These are phyloP conservation scores for Trichoderma harzianum DNA, from an alignment of 2,329 filamentous ascomycete species.

Conservation along the genomic window DNA sequence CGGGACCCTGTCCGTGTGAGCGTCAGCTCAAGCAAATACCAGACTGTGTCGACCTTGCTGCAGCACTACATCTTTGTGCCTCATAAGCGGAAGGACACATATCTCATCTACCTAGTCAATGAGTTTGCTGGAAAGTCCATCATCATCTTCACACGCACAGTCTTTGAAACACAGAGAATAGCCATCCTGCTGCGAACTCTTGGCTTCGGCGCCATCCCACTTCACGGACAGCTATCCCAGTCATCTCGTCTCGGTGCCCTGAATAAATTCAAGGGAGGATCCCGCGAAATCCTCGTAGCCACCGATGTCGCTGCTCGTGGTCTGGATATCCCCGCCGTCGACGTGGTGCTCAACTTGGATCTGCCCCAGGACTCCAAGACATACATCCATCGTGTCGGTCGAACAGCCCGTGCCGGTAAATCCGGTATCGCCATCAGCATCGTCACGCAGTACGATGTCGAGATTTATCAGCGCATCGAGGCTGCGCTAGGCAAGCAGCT, in stretches of 20 bases:
- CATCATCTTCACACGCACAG: constrained; percentile 89
- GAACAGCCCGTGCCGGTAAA: constrained; percentile 83
- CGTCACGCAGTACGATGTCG: constrained; percentile 84
- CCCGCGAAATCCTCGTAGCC: constrained; percentile 83
- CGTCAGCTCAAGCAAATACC: constrained; percentile 79
- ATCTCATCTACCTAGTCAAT: constrained; percentile 81
- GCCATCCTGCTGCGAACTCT: constrained; percentile 79
- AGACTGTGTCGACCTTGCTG: constrained; percentile 84
- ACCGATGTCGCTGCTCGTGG: constrained; percentile 93
- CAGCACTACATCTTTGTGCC: constrained; percentile 87
- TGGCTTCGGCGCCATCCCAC: constrained; percentile 84
- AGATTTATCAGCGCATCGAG: constrained; percentile 79
- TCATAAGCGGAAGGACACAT: constrained; percentile 82
- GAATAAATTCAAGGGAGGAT: constrained; percentile 80
- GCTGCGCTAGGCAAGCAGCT: constrained; percentile 76
- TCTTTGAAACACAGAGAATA: constrained; percentile 84
- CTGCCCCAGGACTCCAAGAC: constrained; percentile 83
- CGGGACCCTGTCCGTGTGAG: constrained; percentile 80
- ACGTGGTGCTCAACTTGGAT: constrained; percentile 83
- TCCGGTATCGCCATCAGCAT: constrained; percentile 76
- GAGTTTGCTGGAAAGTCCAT: constrained; percentile 81
- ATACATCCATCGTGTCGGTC: constrained; percentile 84
- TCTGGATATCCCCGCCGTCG: constrained; percentile 89
- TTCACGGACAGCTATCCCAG: constrained; percentile 90
- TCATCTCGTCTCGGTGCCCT: constrained; percentile 81